Base-by-base conservation (phyloP, 768 basidiomycete species). In the Rubroboletus pulcherrimus region DNA sequence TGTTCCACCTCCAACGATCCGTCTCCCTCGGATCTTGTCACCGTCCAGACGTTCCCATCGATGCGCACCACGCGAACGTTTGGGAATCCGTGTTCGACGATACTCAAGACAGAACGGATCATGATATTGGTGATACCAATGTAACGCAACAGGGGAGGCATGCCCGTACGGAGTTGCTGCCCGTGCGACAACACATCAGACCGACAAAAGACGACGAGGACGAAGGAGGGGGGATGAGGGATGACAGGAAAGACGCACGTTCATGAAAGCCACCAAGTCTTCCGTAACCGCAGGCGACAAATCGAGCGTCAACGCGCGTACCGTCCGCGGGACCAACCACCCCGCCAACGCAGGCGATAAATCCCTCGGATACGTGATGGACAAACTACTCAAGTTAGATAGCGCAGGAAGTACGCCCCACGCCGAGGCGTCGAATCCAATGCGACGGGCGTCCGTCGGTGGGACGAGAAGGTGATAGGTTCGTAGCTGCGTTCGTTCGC, bases 321-420 rank as follows among this genome's bases (percentile, higher is more conserved):
- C 77, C 37, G 61, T 75, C 26, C 81, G 66, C 8, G 87, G 87
- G 34, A 90, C 78, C 30, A 89, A 71, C 85, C 86, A 88, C 44
- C 81, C 77, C 8, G 86, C 85, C 19, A 89, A 71, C 2, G 82
- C 80, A 0, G 85, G 77, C 1, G 83, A 77, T 38, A 89, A 68
- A 65, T 87, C 86, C 57, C 74, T 71, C 2, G 87, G 87, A 62
- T 87, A 81, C 5, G 81, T 81, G 51, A 87, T 85, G 49, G 74
- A 77, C 53, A 89, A 66, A 38, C 75, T 77, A n/a, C 70, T 77
- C 49, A 90, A 66, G 12, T 74, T 74, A 17, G 71, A 68, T 26
- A 90, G 68, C 6, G 78, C 78, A 0, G 86, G 86, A 10, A 90
- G 72, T 8, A 88, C 82, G 10, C 87, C 86, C 87, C 86, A 89